Evolutionary conservation across 75 land plant species (phyloP).

Genomic region (Isoetes taiwanensis): DNA sequence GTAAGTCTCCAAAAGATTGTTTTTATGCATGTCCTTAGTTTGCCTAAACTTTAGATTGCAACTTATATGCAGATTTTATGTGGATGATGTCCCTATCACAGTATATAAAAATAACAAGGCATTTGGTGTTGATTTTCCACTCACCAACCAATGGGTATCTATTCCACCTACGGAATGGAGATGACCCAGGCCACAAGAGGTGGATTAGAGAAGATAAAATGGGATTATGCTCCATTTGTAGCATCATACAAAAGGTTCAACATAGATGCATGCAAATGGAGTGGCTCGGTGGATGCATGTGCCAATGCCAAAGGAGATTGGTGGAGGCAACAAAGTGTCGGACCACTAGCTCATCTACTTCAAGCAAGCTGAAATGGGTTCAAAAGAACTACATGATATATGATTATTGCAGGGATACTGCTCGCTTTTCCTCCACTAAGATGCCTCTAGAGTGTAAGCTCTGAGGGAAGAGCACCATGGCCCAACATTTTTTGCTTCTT

Average conservation of each 20-base stretch:
- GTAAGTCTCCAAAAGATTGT: no score
- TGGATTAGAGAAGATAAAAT: slow-evolving; percentile 1
- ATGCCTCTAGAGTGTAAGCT: no score
- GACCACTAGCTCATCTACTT: background rate
- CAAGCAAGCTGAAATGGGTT: background rate
- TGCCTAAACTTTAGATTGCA: no score
- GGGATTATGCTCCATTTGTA: slow-evolving; percentile 4
- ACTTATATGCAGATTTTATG: background rate
- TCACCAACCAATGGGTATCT: slow-evolving; percentile 1
- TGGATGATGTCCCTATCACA: background rate
- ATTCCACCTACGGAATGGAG: slow-evolving; percentile 4
- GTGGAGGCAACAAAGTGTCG: background rate
- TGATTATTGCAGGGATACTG: background rate
- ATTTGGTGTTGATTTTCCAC: background rate
- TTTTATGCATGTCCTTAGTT: background rate
- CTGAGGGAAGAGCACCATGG: no score
- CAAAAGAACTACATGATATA: slow-evolving; percentile 5
- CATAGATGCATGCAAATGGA: background rate
- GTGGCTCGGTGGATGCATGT: no score
- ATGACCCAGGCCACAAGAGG: background rate
- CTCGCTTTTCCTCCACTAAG: no score
- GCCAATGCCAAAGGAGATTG: background rate
- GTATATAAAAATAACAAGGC: slow-evolving; percentile 1
- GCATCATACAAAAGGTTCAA: slow-evolving; percentile 2
- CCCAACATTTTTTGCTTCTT: no score